These are phyloP conservation scores for Sicyos edulis DNA, from an alignment of 306 rosid genomes.

Conservation along the genomic window DNA sequence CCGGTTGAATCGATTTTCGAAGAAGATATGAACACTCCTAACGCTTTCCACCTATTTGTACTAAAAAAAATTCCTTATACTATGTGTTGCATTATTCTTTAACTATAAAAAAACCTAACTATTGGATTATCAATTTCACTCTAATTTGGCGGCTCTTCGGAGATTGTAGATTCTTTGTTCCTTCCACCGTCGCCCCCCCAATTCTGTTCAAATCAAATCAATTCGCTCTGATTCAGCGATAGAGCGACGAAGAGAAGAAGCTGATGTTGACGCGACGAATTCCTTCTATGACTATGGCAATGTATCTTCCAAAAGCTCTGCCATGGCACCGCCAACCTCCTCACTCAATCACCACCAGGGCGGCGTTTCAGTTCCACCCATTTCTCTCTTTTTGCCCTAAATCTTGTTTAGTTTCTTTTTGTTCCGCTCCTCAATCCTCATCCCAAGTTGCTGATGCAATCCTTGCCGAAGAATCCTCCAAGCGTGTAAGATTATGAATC, in stretches of 20 bases:
- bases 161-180: neutral
- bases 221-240: neutral
- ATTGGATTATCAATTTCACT: neutral
- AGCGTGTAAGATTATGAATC: constrained; percentile 33
- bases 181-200: neutral
- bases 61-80: too few species aligned
- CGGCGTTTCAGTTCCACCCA: constrained; percentile 20
- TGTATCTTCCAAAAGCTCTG: constrained; percentile 28
- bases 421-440: constrained; percentile 32
- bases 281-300: constrained; percentile 43
- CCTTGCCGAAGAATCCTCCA: constrained; percentile 38
- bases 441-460: constrained; percentile 22
- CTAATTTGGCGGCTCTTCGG: neutral
- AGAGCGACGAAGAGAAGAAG: neutral
- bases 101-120: too few species aligned
- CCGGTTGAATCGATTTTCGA: too few species aligned
- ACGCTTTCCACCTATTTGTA: too few species aligned
- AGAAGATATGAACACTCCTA: too few species aligned
- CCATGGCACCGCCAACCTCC: constrained; percentile 27
- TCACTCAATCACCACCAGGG: constrained; percentile 10
- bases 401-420: constrained; percentile 23
- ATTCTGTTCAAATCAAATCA: neutral
- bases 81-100: too few species aligned
- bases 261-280: constrained; percentile 51
- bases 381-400: constrained; percentile 24